Conservation (phyloP, 495 filamentous ascomycete genomes). For the Astrothelium subdiscretum region DNA sequence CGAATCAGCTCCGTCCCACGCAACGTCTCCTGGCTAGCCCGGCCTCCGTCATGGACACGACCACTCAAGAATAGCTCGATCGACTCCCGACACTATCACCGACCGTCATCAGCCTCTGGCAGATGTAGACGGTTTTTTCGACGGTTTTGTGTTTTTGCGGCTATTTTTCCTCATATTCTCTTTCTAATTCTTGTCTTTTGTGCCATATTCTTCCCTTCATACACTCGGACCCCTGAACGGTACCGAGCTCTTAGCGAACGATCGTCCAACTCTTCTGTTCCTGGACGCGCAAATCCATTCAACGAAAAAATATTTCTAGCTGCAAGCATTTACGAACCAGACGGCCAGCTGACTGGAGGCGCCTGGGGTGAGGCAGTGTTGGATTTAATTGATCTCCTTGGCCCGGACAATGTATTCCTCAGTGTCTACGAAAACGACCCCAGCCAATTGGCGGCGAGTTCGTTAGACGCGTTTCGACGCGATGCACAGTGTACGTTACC, state of each 20-base stretch:
- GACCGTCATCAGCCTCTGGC: neutral
- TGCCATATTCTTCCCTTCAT: conserved; percentile 48
- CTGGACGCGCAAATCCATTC: conserved; percentile 50
- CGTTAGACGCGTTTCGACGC: conserved; percentile 31
- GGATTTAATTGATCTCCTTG: conserved; percentile 49
- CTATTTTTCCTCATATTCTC: neutral
- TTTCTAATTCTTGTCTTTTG: conserved; percentile 2
- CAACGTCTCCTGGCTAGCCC: neutral
- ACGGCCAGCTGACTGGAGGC: conserved; percentile 45
- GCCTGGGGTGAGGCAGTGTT: conserved; percentile 55
- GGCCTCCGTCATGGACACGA: neutral
- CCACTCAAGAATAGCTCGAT: neutral
- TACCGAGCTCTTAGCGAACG: conserved; percentile 34
- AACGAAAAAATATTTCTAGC: conserved; percentile 66
- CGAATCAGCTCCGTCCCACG: neutral
- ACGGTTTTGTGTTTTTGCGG: neutral
- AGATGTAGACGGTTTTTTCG: neutral
- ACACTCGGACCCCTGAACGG: conserved; percentile 42
- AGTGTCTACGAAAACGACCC: conserved; percentile 64
- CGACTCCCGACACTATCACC: neutral
- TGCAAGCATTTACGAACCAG: conserved; percentile 58
- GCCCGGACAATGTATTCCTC: conserved; percentile 44
- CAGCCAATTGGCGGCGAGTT: conserved; percentile 31
- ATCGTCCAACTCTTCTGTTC: conserved; percentile 24
- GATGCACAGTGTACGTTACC: conserved; percentile 33